Percentiles rank a stretch among this genome's conserved stretches.
phyloP scores from a whole-genome alignment of 441 rosid genomes.

The Daphne laureola region DNA sequence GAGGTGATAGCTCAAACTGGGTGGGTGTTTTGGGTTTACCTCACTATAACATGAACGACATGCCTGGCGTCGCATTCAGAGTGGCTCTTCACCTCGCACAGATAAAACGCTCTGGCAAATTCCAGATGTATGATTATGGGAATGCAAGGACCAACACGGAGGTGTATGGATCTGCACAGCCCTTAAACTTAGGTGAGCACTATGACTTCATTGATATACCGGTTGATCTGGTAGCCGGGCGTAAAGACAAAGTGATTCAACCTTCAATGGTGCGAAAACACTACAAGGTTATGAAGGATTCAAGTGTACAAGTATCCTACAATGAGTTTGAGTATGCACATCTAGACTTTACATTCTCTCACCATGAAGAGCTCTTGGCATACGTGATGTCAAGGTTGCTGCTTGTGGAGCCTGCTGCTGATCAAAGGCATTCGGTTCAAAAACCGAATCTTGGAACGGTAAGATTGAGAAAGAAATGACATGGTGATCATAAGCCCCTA shows the following conservation, averaged over 20 bases:
- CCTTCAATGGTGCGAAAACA: conserved; percentile 78
- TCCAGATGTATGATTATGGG: conserved; percentile 79
- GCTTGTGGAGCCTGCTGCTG: conserved; percentile 34
- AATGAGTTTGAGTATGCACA: conserved; percentile 77
- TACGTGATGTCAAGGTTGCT: conserved; percentile 69
- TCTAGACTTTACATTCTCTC: conserved; percentile 84
- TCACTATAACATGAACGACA: conserved; percentile 89
- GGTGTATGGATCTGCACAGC: conserved; percentile 59
- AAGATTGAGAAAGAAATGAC: conserved; percentile 41
- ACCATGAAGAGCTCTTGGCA: conserved; percentile 66
- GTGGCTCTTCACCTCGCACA: conserved; percentile 86
- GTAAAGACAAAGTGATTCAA: conserved; percentile 70
- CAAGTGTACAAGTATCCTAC: conserved; percentile 48
- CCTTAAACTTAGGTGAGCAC: conserved; percentile 66
- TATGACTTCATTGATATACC: conserved; percentile 58
- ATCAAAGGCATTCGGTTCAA: conserved; percentile 18
- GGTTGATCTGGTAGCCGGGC: conserved; percentile 82
- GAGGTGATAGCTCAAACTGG: conserved; percentile 96
- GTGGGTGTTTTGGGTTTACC: conserved; percentile 81
- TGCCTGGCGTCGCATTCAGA: conserved; percentile 75
- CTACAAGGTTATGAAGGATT: conserved; percentile 62
- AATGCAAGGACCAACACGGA: conserved; percentile 51
- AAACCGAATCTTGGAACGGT: conserved; percentile 17
- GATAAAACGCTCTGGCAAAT: conserved; percentile 57
- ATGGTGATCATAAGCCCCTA: conserved; percentile 5